Evolutionary conservation across 805 yeast species (phyloP).

Genomic region (Phaffomyces thermotolerans): DNA sequence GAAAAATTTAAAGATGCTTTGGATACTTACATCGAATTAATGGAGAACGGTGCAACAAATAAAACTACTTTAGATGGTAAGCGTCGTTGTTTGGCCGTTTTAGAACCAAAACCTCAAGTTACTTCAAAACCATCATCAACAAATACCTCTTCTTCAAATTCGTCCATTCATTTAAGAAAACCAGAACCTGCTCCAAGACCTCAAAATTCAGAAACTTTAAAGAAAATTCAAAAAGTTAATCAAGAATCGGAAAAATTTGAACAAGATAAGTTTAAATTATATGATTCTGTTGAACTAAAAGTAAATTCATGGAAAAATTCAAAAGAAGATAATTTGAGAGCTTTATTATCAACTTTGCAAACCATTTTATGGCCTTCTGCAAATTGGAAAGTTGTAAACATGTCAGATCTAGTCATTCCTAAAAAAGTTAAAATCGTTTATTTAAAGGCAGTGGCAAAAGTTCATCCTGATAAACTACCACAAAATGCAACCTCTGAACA

Average conservation of each 20-base stretch:
- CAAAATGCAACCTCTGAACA: constrained; percentile 54
- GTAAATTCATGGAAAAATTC: constrained; percentile 62
- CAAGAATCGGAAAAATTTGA: constrained; percentile 41
- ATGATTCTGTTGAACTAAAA: constrained; percentile 52
- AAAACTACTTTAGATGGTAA: constrained; percentile 70
- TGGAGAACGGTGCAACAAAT: constrained; percentile 61
- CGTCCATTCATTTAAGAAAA: constrained; percentile 2
- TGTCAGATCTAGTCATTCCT: constrained; percentile 77
- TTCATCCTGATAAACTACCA: constrained; percentile 81
- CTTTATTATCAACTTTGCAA: constrained; percentile 63
- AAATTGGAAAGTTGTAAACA: constrained; percentile 58
- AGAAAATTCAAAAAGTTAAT: constrained; percentile 43
- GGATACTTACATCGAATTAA: constrained; percentile 48
- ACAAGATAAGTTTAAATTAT: constrained; percentile 49
- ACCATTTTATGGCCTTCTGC: constrained; percentile 58
- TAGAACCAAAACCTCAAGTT: constrained; percentile 48
- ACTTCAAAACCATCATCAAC: constrained; percentile 22
- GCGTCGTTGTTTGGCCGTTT: constrained; percentile 61
- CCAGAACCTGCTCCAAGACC: constrained; percentile 10
- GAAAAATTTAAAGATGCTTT: constrained; percentile 67
- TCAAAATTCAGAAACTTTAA: constrained; percentile 36
- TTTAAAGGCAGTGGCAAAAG: constrained; percentile 84
- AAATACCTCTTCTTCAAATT: background rate
- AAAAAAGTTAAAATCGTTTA: constrained; percentile 83
- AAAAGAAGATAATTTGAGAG: constrained; percentile 75